Evolutionary conservation across 768 basidiomycete species (phyloP).

Genomic region (Phaffia australis): DNA sequence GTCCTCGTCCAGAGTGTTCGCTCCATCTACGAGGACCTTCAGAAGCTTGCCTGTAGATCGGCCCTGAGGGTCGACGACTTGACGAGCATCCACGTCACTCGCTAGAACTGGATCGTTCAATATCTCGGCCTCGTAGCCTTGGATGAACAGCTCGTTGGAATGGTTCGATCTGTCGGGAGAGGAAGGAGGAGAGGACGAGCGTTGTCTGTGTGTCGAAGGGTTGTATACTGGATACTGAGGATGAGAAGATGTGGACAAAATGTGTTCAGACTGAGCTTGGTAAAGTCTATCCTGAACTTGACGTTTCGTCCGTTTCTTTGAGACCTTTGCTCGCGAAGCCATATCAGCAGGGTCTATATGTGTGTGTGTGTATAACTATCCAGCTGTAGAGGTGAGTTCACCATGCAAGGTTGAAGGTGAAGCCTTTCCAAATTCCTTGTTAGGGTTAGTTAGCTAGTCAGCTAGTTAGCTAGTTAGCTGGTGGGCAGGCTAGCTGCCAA

Average conservation of each 20-base stretch:
- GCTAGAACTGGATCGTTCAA: slow-evolving; percentile 41
- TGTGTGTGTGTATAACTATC: no score
- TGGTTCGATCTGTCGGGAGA: not conserved
- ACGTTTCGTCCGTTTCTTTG: slow-evolving; percentile 5
- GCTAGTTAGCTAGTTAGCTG: no score
- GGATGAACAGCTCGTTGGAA: slow-evolving; percentile 38
- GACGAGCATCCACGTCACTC: not conserved
- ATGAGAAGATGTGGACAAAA: not conserved
- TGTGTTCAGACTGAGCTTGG: not conserved
- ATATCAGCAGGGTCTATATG: no score
- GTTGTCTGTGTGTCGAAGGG: slow-evolving; percentile 1
- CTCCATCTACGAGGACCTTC: slow-evolving; percentile 31
- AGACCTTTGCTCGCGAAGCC: not conserved
- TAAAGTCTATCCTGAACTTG: not conserved
- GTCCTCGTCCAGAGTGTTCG: slow-evolving; percentile 32
- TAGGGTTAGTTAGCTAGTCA: no score
- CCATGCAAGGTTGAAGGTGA: no score
- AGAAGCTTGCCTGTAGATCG: slow-evolving; percentile 39
- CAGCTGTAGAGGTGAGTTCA: no score
- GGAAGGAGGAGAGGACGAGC: not conserved
- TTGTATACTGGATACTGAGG: slow-evolving; percentile 6
- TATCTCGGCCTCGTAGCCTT: slow-evolving; percentile 69
- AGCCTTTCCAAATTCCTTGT: no score
- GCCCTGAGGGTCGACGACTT: slow-evolving; percentile 10
- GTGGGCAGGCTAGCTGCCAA: no score